A percentile compares a stretch with the other conserved stretches of the same genome.
These are phyloP conservation scores for Pyrrhoderma noxium DNA, from an alignment of 1,284 basidiomycete species.

Conservation along the genomic window DNA sequence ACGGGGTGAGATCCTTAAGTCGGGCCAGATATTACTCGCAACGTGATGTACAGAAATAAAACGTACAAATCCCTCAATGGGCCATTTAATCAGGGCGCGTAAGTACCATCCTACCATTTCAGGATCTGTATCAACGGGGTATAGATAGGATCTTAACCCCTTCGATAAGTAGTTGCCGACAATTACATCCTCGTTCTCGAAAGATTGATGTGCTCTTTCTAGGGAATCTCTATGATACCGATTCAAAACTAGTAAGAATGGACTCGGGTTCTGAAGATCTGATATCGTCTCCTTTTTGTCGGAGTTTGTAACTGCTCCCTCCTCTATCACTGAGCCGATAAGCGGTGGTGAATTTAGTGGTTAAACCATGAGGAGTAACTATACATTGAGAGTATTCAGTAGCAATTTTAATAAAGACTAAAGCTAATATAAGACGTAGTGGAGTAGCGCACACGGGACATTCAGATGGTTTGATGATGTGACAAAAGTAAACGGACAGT, in stretches of 20 bases:
- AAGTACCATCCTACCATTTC: constrained; percentile 63
- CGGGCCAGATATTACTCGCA: constrained; percentile 68
- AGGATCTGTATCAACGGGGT: constrained; percentile 61
- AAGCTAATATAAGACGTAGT: no score
- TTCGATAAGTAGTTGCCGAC: constrained; percentile 30
- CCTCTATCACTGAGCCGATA: constrained; percentile 54
- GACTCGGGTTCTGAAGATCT: neutral
- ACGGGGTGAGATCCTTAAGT: constrained; percentile 29
- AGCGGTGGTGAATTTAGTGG: constrained; percentile 24
- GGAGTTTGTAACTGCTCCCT: constrained; percentile 32
- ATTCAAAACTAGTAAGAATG: constrained; percentile 40
- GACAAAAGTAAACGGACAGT: no score
- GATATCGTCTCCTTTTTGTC: constrained; percentile 9
- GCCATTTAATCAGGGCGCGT: constrained; percentile 38
- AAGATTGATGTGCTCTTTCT: constrained; percentile 74
- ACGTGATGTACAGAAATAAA: constrained; percentile 77
- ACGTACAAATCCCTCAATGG: constrained; percentile 55
- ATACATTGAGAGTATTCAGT: neutral
- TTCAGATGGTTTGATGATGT: no score
- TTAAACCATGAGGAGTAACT: constrained; percentile 7
- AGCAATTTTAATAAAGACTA: no score
- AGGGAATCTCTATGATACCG: constrained; percentile 54
- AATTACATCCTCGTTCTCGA: constrained; percentile 50
- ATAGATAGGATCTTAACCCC: constrained; percentile 51
- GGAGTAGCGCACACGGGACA: no score